A percentile compares a stretch with the other conserved stretches of the same genome.
Evolutionary conservation across 2,329 filamentous ascomycete species (phyloP).

Genomic region (Colletotrichum brevisporum): DNA sequence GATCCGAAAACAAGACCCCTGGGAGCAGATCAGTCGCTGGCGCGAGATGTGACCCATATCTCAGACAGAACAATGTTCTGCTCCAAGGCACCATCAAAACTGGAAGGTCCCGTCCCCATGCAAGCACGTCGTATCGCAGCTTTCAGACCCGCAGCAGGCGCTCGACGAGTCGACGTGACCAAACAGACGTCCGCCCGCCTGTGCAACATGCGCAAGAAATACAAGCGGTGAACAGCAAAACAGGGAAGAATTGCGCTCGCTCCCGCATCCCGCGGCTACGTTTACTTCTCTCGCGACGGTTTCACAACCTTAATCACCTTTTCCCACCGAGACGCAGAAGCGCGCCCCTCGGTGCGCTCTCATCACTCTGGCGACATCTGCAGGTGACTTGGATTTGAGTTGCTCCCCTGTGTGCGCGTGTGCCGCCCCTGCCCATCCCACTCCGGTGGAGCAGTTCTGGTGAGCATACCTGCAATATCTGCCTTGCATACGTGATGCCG

Average conservation of each 20-base stretch:
- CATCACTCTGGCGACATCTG: background rate
- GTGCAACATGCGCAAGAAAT: conserved; percentile 8
- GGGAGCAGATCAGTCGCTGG: too few relatives aligned
- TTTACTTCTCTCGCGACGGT: background rate
- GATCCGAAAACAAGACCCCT: too few relatives aligned
- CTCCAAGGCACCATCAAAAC: background rate
- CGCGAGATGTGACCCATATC: too few relatives aligned
- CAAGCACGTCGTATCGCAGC: conserved; percentile 1
- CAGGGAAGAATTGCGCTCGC: background rate
- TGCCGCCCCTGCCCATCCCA: background rate
- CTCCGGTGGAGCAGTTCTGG: conserved; percentile 20
- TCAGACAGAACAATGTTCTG: background rate
- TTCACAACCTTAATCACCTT: conserved; percentile 11
- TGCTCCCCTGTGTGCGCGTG: too few relatives aligned
- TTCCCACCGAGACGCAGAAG: conserved; percentile 7
- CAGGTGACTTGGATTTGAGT: background rate
- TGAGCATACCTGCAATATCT: conserved; percentile 31
- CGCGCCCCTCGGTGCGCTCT: conserved; percentile 6
- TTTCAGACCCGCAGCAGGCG: conserved; percentile 18
- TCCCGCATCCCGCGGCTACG: conserved; percentile 9
- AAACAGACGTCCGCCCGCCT: background rate
- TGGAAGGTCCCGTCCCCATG: conserved; percentile 21
- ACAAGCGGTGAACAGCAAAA: conserved; percentile 14
- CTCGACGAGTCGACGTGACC: conserved; percentile 15
- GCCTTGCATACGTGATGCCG: conserved; percentile 31